These are phyloP conservation scores for Hypoxylon crocopeplum DNA, from an alignment of 495 filamentous ascomycete species.

Conservation along the genomic window DNA sequence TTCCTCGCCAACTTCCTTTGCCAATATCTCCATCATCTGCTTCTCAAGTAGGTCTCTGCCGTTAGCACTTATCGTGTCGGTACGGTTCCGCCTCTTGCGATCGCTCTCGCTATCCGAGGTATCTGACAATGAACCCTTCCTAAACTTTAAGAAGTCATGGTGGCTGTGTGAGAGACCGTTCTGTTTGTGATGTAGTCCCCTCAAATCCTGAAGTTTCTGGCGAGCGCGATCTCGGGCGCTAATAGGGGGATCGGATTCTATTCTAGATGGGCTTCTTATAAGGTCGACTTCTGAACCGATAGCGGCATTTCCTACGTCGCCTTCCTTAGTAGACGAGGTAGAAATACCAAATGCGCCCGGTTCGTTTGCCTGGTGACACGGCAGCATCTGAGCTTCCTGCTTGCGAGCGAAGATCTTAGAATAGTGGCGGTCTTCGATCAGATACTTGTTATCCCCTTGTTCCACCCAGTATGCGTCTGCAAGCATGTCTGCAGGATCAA, in stretches of 20 bases:
- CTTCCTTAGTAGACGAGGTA: constrained; percentile 10
- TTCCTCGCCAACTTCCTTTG: constrained; percentile 54
- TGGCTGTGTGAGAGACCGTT: constrained; percentile 47
- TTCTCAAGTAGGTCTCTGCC: constrained; percentile 66
- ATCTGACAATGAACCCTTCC: constrained; percentile 52
- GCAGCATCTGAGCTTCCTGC: constrained; percentile 25
- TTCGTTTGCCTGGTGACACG: constrained; percentile 20
- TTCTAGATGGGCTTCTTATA: constrained; percentile 34
- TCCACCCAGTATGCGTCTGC: constrained; percentile 88
- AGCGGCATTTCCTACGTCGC: constrained; percentile 19
- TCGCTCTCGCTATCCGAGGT: constrained; percentile 57
- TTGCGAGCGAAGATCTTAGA: constrained; percentile 67
- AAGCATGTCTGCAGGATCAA: constrained; percentile 78
- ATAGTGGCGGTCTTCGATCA: constrained; percentile 77
- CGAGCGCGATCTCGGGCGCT: constrained; percentile 53
- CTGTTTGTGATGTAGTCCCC: constrained; percentile 54
- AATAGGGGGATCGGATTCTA: constrained; percentile 37
- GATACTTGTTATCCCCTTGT: constrained; percentile 72
- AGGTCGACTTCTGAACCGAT: constrained; percentile 34
- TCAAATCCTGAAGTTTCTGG: constrained; percentile 57
- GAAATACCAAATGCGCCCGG: constrained; percentile 6
- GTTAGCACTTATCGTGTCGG: constrained; percentile 45
- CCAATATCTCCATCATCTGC: constrained; percentile 72
- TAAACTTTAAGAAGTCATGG: constrained; percentile 48
- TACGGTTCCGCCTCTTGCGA: constrained; percentile 44